phyloP scores from a whole-genome alignment of 805 yeast genomes.

The Candida fluviatilis region DNA sequence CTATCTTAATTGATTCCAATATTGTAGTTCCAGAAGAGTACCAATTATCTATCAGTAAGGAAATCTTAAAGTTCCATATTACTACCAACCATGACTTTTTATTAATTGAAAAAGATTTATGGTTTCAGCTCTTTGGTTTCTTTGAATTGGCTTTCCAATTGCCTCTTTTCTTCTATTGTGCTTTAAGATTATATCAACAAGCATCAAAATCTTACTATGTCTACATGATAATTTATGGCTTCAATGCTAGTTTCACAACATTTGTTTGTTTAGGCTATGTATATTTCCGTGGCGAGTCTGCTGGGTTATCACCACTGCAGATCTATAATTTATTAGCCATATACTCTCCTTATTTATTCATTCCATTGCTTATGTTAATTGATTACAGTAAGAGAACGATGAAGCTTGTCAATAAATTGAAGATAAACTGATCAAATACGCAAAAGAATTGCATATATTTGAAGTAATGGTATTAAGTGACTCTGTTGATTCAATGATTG shows the following conservation, averaged over 20 bases:
- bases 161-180: slow-evolving; percentile 65
- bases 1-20: slow-evolving; percentile 70
- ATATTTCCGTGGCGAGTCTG: slow-evolving; percentile 23
- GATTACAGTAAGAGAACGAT: slow-evolving; percentile 33
- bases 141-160: slow-evolving; percentile 73
- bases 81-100: slow-evolving; percentile 67
- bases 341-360: slow-evolving; percentile 67
- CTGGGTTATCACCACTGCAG: slow-evolving; percentile 38
- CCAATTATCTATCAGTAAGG: slow-evolving; percentile 45
- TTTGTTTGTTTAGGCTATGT: slow-evolving; percentile 63
- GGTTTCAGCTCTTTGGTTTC: slow-evolving; percentile 71
- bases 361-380: slow-evolving; percentile 55
- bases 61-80: slow-evolving; percentile 57
- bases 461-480: no score
- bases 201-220: slow-evolving; percentile 11
- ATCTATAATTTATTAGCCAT: slow-evolving; percentile 43
- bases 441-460: no score
- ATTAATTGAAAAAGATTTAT: slow-evolving; percentile 52
- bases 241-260: slow-evolving; percentile 81
- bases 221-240: slow-evolving; percentile 62
- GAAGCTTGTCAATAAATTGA: slow-evolving; percentile 1
- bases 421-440: not conserved
- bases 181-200: slow-evolving; percentile 15
- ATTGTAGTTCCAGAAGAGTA: slow-evolving; percentile 57
- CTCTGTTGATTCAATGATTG: no score